Evolutionary conservation across 192 early-diverging fungal genomes (phyloP), one percentile per base, ranked within the genome.

Genomic region (Linnemannia schmuckeri): DNA sequence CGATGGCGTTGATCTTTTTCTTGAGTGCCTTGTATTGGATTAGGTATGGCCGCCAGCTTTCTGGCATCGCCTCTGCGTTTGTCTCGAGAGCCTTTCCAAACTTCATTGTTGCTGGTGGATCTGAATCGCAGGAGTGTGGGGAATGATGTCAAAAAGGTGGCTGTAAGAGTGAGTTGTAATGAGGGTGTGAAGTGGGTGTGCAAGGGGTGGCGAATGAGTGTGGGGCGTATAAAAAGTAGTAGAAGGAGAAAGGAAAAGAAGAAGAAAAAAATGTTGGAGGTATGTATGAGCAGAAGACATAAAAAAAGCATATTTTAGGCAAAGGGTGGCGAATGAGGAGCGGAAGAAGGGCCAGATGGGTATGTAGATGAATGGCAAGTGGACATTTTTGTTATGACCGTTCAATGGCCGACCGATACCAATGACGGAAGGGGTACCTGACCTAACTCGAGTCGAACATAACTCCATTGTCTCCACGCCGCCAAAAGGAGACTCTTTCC

Each of bases 1-100:
- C 94, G 78, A 96, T 95, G 66, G 89, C 88, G 75, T 92, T 91
- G 78, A 96, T 94, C 77, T 89, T 90, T 85, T 94, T 95, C 85
- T 96, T 96, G 22, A 96, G 89, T 27, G 87, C 82, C 75, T 95
- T 95, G 91, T 96, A 96, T 63, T 94, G 93, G 68, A 96, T 94
- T n/a, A 95, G 72, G 76, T 94, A 95, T 9, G 93, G 94, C 70
- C 93, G 91, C 93, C 94, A 95, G 73, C 93, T 92, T 57, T 89
- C 90, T 12, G 95, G 95, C 75, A 96, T 93, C 52, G 93, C 83
- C 82, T 93, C 93, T 24, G 93, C 88, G 88, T 89, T 92, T 6
- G 90, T 89, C 74, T 95, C 94, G 40, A 96, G 89, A 33, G 91
- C 88, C 77, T 95, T 94, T 75, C 91, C 93, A 88, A 96, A 96